Evolutionary conservation across 352 stramenopile genomes (phyloP), one percentile per base, ranked within the genome.

Genomic region (Thalassiosira ordinaria): DNA sequence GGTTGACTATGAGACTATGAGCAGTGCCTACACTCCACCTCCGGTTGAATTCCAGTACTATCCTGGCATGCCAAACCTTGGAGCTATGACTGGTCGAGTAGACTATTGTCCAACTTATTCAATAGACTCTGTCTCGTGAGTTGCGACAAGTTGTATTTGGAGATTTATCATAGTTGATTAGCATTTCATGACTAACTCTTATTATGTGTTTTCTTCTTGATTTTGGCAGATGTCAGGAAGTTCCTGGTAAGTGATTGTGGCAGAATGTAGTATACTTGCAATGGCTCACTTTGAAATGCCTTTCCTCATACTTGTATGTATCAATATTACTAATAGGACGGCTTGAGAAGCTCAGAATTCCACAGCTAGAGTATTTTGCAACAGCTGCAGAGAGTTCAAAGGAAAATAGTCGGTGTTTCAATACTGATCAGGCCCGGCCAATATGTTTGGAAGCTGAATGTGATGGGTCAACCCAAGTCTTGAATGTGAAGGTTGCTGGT

Each of bases 381-480:
- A 51, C 59, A n/a, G 24, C 49, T 33, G 35, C 46, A 33, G 41
- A 33, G 8, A 46, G 64, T 51, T 27, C 47, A 6, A 27, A 73
- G 18, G 56, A 26, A 0, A 82, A 80, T 47, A 86, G 78, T 55
- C 67, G 78, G 11, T 86, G 78, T 47, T 86, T 86, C 41, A 61
- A 74, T 52, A 82, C 73, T 14, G 62, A 76, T 39, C 37, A 49
- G 35, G 51, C 64, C 26, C 18, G 24, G 11, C 71, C 77, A 31
- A 63, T 82, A 55, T 86, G 78, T 33, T 51, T 86, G 33, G 46
- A 86, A 52, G 79, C 78, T 4, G 76, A 74, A 41, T 86, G 78
- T 49, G 80, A 86, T 56, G 52, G 16, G 57, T 80, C 22, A 63
- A 86, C 44, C 63, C n/a, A 16, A 80, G 39, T 59, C 3, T 27